Evolutionary conservation across 352 stramenopile species (phyloP), one percentile per base, ranked within the genome.

Genomic region (Pythium pectinolyticum): DNA sequence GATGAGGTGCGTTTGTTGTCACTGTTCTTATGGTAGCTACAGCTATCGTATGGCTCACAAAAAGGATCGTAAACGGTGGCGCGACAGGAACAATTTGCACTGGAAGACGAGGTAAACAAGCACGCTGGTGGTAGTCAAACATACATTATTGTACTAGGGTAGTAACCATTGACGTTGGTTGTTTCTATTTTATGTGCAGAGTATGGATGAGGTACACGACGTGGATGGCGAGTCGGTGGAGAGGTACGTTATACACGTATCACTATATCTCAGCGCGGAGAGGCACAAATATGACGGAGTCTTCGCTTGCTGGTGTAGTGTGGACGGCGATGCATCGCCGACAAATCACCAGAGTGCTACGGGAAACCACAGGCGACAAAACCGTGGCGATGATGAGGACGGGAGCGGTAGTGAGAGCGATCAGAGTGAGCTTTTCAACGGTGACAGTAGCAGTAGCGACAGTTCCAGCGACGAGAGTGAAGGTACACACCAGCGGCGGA

Each of bases 191-290:
- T 37, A 5, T 19, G n/a, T 25, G 24, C 47, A 92, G 82, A 92
- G 82, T 63, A 92, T 92, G 82, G 82, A 92, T 47, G 80, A 92
- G 61, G 63, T 88, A 63, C 76, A 92, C 45, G 77, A 89, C 50
- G 30, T 87, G 10, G 78, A 87, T 0, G 80, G 82, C 46, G 61
- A 74, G 9, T 59, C 89, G 24, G 69, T 72, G 72, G 67, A 65
- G 58, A 90, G 79, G 82, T 86, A 37, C 35, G 17, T n/a, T 34
- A 22, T 5, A 40, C 12, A 17, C 25, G 39, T 45, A 15, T 45
- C 5, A 20, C 14, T 19, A 30, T 20, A 8, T 56, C 14, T n/a
- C 10, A 40, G 27, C 32, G 3, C 1, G 5, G 41, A 24, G 2
- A 24, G 2, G 1, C 43, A 24, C 12, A 61, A 22, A 28, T 27